Evolutionary conservation across 768 basidiomycete species (phyloP), one percentile per base, ranked within the genome.

Genomic region (Mycena floridula): DNA sequence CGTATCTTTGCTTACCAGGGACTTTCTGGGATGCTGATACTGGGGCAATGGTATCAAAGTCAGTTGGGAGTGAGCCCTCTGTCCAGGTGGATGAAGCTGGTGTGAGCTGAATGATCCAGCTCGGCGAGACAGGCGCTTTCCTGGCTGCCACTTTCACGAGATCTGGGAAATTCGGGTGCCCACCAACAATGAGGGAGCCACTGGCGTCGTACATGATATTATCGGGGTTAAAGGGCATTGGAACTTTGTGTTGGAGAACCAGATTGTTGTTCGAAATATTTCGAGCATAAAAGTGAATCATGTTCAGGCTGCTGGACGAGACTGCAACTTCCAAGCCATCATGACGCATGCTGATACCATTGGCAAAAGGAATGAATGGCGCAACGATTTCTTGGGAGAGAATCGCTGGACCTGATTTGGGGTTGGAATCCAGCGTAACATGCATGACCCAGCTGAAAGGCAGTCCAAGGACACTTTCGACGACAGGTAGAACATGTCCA

Each of bases 111-210:
- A 75, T 60, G 3, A 76, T 69, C 84, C 85, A 87, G 47, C 82
- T 84, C 3, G 78, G 71, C 2, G 79, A 60, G 0, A 48, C 51
- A 5, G 59, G 65, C 1, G 69, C 59, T 49, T 69, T 65, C 50
- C 71, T 70, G 23, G 59, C 68, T 4, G 75, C 75, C 2, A 83
- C 62, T 4, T 53, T 51, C 18, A 60, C 50, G 23, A 86, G 57
- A 15, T 72, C 63, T 0, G 72, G 74, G 59, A 85, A 82, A 57
- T 82, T 69, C 0, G 85, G 77, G 51, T 85, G 85, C 1, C 85
- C 85, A 0, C 77, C 65, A n/a, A 78, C 78, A 46, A 83, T 61
- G 40, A 88, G 65, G 1, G 60, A 45, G 16, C 69, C 69, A 7
- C 57, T 58, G 42, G 70, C 67, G 42, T 76, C 74, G 52, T 70